A percentile compares a stretch with the other conserved stretches of the same genome.
These are phyloP conservation scores for Sarocladium oryzae DNA, from an alignment of 2,329 filamentous ascomycete species.

Conservation along the genomic window DNA sequence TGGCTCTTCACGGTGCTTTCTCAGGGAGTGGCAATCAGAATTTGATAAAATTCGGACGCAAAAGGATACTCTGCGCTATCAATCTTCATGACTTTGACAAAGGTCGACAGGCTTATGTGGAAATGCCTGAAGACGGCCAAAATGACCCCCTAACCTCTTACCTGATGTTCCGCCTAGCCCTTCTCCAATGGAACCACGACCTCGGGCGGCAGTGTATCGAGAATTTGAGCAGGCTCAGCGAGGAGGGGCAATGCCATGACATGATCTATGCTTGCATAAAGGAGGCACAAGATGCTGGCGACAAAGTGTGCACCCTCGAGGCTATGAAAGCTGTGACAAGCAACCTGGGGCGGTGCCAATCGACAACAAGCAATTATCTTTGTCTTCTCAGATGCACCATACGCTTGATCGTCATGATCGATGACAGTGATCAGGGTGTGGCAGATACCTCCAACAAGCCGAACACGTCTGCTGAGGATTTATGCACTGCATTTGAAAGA, in stretches of 20 bases:
- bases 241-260: conserved; percentile 42
- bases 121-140: conserved; percentile 52
- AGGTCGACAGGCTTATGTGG: conserved; percentile 35
- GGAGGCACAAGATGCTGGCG: conserved; percentile 62
- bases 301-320: conserved; percentile 48
- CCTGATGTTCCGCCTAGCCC: conserved; percentile 66
- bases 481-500: conserved; percentile 45
- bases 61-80: conserved; percentile 64
- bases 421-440: conserved; percentile 20
- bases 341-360: conserved; percentile 17
- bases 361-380: conserved; percentile 24
- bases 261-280: conserved; percentile 75
- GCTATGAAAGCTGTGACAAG: conserved; percentile 28
- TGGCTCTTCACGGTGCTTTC: conserved; percentile 64
- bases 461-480: conserved; percentile 32
- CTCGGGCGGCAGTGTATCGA: conserved; percentile 59
- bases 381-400: conserved; percentile 44
- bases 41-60: conserved; percentile 62
- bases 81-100: conserved; percentile 28
- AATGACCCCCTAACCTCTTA: conserved; percentile 63
- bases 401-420: conserved; percentile 37
- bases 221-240: conserved; percentile 45
- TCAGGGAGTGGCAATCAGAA: conserved; percentile 58
- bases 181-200: conserved; percentile 51
- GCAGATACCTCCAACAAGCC: not conserved